These are phyloP conservation scores for Capsicum pubescens DNA, from an alignment of 257 asterid genomes.

Conservation along the genomic window DNA sequence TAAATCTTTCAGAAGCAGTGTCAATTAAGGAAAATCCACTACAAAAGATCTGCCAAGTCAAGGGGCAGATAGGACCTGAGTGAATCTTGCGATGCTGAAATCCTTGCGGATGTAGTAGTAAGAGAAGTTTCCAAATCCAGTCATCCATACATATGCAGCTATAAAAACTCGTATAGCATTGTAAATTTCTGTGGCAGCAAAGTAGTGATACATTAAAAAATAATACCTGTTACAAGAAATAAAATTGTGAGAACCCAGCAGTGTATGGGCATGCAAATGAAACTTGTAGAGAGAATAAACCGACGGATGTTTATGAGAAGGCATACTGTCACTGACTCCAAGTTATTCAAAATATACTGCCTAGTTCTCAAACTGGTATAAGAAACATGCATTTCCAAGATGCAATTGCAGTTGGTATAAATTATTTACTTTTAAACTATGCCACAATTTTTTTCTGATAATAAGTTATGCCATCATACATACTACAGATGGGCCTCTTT, in stretches of 20 bases:
- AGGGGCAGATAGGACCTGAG: conserved; percentile 55
- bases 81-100: conserved; percentile 79
- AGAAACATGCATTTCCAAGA: conserved; percentile 2
- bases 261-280: neutral
- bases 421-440: neutral
- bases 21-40: conserved; percentile 17
- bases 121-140: conserved; percentile 93
- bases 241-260: conserved; percentile 35
- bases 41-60: conserved; percentile 5
- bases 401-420: neutral
- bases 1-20: conserved; percentile 37
- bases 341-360: neutral
- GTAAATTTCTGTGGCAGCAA: conserved; percentile 80
- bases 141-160: conserved; percentile 95
- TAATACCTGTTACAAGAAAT: conserved; percentile 59
- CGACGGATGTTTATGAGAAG: conserved; percentile 2
- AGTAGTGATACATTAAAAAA: conserved; percentile 94
- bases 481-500: neutral
- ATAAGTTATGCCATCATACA: conserved; percentile 16
- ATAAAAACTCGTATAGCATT: conserved; percentile 83
- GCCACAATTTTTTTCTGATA: neutral
- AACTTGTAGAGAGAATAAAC: conserved; percentile 9
- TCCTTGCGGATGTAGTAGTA: conserved; percentile 87
- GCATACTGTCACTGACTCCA: neutral
- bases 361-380: neutral